Evolutionary conservation across 164 flowering plant species (phyloP).

Genomic region (Aristolochia fimbriata): DNA sequence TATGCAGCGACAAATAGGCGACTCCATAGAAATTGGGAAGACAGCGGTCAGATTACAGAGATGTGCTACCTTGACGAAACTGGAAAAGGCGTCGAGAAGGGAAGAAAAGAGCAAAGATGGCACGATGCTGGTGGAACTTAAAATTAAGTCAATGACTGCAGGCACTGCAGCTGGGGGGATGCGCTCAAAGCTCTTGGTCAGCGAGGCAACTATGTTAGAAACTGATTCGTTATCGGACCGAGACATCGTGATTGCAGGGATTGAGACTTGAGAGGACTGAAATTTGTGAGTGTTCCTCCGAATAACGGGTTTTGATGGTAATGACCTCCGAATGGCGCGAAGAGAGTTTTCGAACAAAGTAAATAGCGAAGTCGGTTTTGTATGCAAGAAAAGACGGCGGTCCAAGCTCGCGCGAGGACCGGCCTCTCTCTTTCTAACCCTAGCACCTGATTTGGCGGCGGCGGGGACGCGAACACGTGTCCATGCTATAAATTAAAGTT

Average conservation of each 20-base stretch:
- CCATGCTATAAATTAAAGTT: too few species aligned
- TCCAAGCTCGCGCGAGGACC: too few species aligned
- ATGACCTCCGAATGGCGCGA: too few species aligned
- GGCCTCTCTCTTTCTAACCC: too few species aligned
- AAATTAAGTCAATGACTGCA: conserved; percentile 58
- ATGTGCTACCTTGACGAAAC: neutral
- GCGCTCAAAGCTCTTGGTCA: conserved; percentile 38
- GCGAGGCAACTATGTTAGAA: conserved; percentile 28
- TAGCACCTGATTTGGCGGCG: too few species aligned
- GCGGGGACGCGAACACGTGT: too few species aligned
- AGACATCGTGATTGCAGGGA: conserved; percentile 7
- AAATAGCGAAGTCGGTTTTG: neutral
- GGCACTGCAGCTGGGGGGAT: conserved; percentile 66
- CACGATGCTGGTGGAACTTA: conserved; percentile 42
- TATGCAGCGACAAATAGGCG: neutral
- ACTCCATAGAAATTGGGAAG: too few species aligned
- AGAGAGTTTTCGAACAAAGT: neutral
- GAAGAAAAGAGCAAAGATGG: conserved; percentile 42
- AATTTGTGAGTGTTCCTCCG: too few species aligned
- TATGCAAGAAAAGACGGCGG: neutral
- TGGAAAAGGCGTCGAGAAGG: conserved; percentile 32
- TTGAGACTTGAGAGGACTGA: neutral
- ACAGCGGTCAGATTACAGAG: too few species aligned
- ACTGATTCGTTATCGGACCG: conserved; percentile 10
- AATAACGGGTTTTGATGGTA: too few species aligned